Evolutionary conservation across 441 rosid species (phyloP).

Genomic region (Biscutella auriculata): DNA sequence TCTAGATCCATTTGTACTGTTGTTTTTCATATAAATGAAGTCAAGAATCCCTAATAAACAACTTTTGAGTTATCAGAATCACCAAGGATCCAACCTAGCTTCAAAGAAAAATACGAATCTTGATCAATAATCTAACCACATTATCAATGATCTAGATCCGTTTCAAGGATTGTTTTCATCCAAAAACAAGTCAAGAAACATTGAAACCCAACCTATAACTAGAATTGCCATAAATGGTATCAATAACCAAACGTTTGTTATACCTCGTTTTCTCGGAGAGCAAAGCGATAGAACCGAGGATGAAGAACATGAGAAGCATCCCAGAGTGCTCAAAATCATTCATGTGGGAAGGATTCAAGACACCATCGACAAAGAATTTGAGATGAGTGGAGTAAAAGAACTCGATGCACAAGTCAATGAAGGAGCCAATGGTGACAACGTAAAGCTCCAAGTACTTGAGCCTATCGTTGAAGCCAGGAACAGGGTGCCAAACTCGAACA

Average conservation of each 20-base stretch:
- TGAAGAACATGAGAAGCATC: conserved; percentile 92
- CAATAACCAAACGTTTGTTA: neutral
- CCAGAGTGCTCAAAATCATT: conserved; percentile 90
- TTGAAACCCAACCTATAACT: neutral
- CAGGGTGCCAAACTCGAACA: conserved; percentile 78
- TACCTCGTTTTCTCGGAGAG: conserved; percentile 79
- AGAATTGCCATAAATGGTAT: neutral
- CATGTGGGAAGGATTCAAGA: conserved; percentile 80
- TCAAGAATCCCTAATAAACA: neutral
- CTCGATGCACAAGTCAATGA: conserved; percentile 76
- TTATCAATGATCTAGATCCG: neutral
- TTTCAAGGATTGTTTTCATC: neutral
- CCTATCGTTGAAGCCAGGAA: conserved; percentile 69
- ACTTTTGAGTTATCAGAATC: neutral
- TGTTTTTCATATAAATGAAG: neutral
- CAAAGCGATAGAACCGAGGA: conserved; percentile 59
- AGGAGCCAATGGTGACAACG: conserved; percentile 52
- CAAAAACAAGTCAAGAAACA: neutral
- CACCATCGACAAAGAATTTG: conserved; percentile 60
- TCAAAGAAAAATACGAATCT: neutral
- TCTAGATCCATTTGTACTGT: neutral
- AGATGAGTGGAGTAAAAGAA: conserved; percentile 87
- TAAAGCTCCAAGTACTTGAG: conserved; percentile 77
- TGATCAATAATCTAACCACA: too few species aligned
- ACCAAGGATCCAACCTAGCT: neutral